Base-by-base conservation (phyloP, 129 eudicot genomes). In the Flaveria linearis region DNA sequence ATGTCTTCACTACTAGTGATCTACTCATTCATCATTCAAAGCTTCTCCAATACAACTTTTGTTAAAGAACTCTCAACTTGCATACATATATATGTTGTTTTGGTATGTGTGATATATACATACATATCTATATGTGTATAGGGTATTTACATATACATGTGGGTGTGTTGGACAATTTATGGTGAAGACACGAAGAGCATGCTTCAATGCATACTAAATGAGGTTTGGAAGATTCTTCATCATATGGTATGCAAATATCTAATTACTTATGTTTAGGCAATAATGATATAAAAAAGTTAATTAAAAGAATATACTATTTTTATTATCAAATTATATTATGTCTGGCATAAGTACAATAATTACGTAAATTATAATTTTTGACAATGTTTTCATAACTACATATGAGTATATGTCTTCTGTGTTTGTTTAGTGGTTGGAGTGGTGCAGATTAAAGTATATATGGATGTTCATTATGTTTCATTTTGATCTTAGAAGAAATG, bases 181-280 rank as follows among this genome's bases (percentile, higher is more conserved):
- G 49, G 28, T 10, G 64, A 42, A 26, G 13, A 51, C 15, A 12
- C 20, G 20, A 49, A 23, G 22, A 41, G 26, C 9, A 55, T 55
- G 16, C 64, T 45, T 39, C 5, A 14, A 62, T 47, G 25, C 18
- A 9, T 55, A 20, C 16, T 23, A 16, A 45, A 43, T 8, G 67
- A 61, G 63, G 73, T 47, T 79, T 36, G 57, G 20, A 50, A 50
- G 58, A n/a, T 71, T 47, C 36, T 51, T 51, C 28, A 8, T 36
- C n/a, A 22, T 33, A 61, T 50, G 83, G 83, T 79, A 78, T 39
- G 72, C 55, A 71, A 50, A 49, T 71, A 55, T 68, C 7, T 22
- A n/a, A 13, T 39, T 39, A 8, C 62, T 8, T 57, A 13, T 60
- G 9, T 46, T 47, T 39, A 9, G 5, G 1, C 62, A 33, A 3